Percentiles rank a stretch among this genome's conserved stretches.
Conservation (phyloP, 345 rosid species). For the Kandelia obovata region DNA sequence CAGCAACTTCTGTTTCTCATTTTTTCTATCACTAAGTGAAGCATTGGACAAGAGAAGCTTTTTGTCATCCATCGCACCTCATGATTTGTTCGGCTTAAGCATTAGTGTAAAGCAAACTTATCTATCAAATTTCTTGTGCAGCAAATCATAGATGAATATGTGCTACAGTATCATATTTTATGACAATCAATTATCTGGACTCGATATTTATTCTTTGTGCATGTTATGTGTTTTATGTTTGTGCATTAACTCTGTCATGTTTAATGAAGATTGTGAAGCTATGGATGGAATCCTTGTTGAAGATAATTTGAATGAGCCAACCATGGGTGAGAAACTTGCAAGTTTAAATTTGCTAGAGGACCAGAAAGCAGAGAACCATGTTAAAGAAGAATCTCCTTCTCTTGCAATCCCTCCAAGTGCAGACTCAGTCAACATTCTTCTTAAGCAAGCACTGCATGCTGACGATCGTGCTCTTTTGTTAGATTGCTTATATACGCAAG, state of each 20-base stretch:
- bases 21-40: too few species aligned
- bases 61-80: too few species aligned
- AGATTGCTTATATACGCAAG: conserved; percentile 86
- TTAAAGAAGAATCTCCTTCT: conserved; percentile 32
- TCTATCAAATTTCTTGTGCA: too few species aligned
- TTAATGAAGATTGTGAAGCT: conserved; percentile 49
- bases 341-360: conserved; percentile 44
- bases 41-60: too few species aligned
- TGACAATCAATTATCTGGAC: too few species aligned
- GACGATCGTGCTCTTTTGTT: conserved; percentile 81
- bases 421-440: conserved; percentile 73
- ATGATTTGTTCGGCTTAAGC: too few species aligned
- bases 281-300: conserved; percentile 61
- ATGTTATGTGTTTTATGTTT: neutral
- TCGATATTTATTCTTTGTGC: too few species aligned
- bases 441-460: conserved; percentile 84
- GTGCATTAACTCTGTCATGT: conserved; percentile 2
- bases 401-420: conserved; percentile 71
- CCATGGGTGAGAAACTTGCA: conserved; percentile 89
- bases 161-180: too few species aligned
- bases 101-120: too few species aligned
- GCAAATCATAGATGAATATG: too few species aligned
- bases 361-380: conserved; percentile 28
- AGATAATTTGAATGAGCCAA: conserved; percentile 68
- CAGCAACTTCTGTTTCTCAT: too few species aligned